phyloP scores from a whole-genome alignment of 2,329 filamentous ascomycete genomes.

The Cytospora chrysosperma region DNA sequence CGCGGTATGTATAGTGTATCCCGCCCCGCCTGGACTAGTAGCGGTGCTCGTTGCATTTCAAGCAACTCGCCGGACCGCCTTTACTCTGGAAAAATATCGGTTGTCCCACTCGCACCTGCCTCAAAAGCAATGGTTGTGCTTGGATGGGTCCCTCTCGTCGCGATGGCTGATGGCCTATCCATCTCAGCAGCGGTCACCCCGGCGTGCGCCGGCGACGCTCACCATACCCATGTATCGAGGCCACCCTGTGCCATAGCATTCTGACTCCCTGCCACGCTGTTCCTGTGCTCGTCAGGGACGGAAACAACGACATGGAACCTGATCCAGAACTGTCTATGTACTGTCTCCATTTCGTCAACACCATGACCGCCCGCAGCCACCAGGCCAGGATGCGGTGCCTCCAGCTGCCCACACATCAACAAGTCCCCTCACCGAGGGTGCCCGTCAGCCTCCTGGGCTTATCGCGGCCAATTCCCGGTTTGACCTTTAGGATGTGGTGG shows the following conservation, averaged over 20 bases:
- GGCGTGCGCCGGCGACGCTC: neutral
- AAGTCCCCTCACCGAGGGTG: neutral
- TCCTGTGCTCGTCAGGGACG: neutral
- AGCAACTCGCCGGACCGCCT: neutral
- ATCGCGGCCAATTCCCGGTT: slow-evolving; percentile 12
- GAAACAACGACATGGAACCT: neutral
- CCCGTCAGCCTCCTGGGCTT: slow-evolving; percentile 1
- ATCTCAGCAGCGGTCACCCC: slow-evolving; percentile 6
- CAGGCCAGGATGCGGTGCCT: slow-evolving; percentile 2
- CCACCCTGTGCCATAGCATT: neutral
- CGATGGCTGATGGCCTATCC: slow-evolving; percentile 11
- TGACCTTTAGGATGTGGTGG: slow-evolving; percentile 3
- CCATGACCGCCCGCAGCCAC: neutral
- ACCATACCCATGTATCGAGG: slow-evolving; percentile 2
- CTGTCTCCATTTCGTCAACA: slow-evolving; percentile 10
- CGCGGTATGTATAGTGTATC: neutral
- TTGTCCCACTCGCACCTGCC: slow-evolving; percentile 6
- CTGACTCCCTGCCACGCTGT: slow-evolving; percentile 3
- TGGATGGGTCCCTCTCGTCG: slow-evolving; percentile 4
- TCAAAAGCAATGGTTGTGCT: slow-evolving; percentile 7
- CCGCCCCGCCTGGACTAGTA: neutral
- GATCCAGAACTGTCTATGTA: neutral
- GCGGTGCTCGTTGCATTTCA: neutral
- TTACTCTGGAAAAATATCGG: slow-evolving; percentile 7
- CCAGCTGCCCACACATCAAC: neutral